phyloP scores from a whole-genome alignment of 192 early-diverging fungal genomes.

The Mortierella alpina region DNA sequence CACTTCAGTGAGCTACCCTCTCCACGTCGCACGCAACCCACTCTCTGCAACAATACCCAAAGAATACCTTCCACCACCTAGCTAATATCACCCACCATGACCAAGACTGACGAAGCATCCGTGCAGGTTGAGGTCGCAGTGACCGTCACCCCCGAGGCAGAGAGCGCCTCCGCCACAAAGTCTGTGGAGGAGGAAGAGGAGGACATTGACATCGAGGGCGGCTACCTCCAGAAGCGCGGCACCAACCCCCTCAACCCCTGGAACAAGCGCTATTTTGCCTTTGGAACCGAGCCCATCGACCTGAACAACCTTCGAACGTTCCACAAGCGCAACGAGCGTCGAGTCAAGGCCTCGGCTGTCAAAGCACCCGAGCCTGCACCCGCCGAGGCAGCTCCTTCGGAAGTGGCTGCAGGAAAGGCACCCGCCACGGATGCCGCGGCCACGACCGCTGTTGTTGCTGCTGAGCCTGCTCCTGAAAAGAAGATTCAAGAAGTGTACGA shows the following conservation, averaged over 20 bases:
- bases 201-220: slow-evolving; percentile 44
- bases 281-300: slow-evolving; percentile 45
- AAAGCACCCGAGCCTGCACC: slow-evolving; percentile 23
- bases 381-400: slow-evolving; percentile 7
- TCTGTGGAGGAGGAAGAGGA: slow-evolving; percentile 43
- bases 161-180: slow-evolving; percentile 3
- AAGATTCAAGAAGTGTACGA: slow-evolving; percentile 40
- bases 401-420: slow-evolving; percentile 30
- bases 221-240: slow-evolving; percentile 51
- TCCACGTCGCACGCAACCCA: not conserved
- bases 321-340: slow-evolving; percentile 47
- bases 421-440: slow-evolving; percentile 14
- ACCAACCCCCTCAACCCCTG: slow-evolving; percentile 43
- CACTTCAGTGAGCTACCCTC: no score
- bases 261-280: slow-evolving; percentile 56
- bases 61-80: not conserved
- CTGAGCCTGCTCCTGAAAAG: slow-evolving; percentile 13
- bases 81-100: slow-evolving; percentile 14
- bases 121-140: slow-evolving; percentile 14
- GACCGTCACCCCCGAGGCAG: not conserved
- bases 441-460: slow-evolving; percentile 1
- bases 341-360: slow-evolving; percentile 30
- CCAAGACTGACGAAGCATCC: slow-evolving; percentile 26
- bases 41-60: not conserved
- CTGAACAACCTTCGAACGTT: slow-evolving; percentile 31